Percentiles rank a stretch among this genome's conserved stretches.
Conservation (phyloP, 768 basidiomycete genomes). For the Trametes punicea region DNA sequence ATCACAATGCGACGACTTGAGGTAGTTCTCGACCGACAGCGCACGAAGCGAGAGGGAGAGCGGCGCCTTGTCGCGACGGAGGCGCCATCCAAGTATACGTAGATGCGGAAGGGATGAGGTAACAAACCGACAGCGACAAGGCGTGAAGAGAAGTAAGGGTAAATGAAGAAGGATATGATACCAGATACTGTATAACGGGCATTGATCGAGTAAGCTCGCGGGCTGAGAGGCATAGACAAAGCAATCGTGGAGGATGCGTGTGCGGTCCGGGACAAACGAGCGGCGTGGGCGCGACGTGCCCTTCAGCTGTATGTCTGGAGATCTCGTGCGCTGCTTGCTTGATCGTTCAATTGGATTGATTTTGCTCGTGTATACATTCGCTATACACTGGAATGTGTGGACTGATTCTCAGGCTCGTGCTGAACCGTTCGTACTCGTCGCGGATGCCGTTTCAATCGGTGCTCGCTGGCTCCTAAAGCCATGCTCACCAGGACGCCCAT, state of each 20-base stretch:
- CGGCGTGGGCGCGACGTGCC: too few relatives aligned
- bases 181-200: constrained; percentile 5
- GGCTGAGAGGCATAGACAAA: constrained; percentile 18
- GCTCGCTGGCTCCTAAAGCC: too few relatives aligned
- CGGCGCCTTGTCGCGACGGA: constrained; percentile 1
- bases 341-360: too few relatives aligned
- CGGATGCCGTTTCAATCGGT: too few relatives aligned
- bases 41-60: constrained; percentile 3
- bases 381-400: too few relatives aligned
- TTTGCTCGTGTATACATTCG: too few relatives aligned
- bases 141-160: not conserved
- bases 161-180: constrained; percentile 5
- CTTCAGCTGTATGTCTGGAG: too few relatives aligned
- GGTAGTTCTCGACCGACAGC: constrained; percentile 9
- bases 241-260: not conserved
- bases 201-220: constrained; percentile 8
- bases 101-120: not conserved
- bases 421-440: too few relatives aligned
- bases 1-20: constrained; percentile 10
- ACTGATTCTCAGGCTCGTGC: too few relatives aligned
- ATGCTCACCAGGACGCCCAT: too few relatives aligned
- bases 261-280: too few relatives aligned
- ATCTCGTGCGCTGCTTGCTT: too few relatives aligned
- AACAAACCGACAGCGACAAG: constrained; percentile 10
- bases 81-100: constrained; percentile 3